Percentiles rank a stretch among this genome's conserved stretches.
phyloP scores from a whole-genome alignment of 805 yeast genomes.

The Blastobotrys parvus region DNA sequence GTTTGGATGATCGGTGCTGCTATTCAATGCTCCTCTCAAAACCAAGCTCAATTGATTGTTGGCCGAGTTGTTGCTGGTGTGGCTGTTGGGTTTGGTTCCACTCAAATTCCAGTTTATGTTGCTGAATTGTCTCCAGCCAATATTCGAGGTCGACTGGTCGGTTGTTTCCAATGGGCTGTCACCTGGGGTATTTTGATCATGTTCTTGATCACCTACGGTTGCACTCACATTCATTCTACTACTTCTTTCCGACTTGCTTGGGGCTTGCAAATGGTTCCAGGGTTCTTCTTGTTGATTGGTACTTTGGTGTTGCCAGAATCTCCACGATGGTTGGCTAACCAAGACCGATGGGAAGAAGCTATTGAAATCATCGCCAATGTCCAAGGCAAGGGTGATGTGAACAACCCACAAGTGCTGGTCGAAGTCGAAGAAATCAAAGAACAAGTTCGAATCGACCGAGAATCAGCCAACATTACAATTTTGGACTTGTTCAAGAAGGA shows the following conservation, averaged over 20 bases:
- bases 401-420: slow-evolving; percentile 36
- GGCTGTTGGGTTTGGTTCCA: slow-evolving; percentile 58
- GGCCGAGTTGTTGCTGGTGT: slow-evolving; percentile 57
- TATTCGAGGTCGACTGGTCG: slow-evolving; percentile 54
- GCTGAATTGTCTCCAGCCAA: slow-evolving; percentile 56
- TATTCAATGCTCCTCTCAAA: slow-evolving; percentile 39
- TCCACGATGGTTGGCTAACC: slow-evolving; percentile 38
- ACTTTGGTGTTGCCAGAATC: slow-evolving; percentile 34
- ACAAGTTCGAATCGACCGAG: slow-evolving; percentile 45
- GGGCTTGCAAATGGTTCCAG: slow-evolving; percentile 50
- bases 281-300: slow-evolving; percentile 38
- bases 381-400: slow-evolving; percentile 26
- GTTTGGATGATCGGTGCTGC: slow-evolving; percentile 58
- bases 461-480: slow-evolving; percentile 38
- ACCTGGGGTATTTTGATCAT: slow-evolving; percentile 55
- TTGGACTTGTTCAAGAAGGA: slow-evolving; percentile 43
- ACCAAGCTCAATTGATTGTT: slow-evolving; percentile 37
- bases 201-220: slow-evolving; percentile 49
- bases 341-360: slow-evolving; percentile 46
- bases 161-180: slow-evolving; percentile 53
- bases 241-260: slow-evolving; percentile 56
- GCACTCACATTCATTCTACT: slow-evolving; percentile 36
- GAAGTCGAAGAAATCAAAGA: slow-evolving; percentile 54
- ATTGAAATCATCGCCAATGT: slow-evolving; percentile 25
- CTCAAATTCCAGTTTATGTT: slow-evolving; percentile 56